Percentiles rank a stretch among this genome's conserved stretches.
These are phyloP conservation scores for Botryotinia globosa DNA, from an alignment of 2,329 filamentous ascomycete species.

Conservation along the genomic window DNA sequence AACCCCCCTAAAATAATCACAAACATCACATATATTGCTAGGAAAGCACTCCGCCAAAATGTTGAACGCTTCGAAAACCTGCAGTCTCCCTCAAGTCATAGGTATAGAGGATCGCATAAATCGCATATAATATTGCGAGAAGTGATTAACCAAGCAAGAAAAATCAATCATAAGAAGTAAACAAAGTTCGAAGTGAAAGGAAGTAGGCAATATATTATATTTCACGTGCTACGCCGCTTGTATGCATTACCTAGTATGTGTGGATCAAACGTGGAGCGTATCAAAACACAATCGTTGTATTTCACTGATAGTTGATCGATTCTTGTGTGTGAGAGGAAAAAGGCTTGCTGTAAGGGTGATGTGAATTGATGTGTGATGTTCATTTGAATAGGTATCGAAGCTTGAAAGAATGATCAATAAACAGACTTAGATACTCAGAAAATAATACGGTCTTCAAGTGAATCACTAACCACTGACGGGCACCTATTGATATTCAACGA, in stretches of 20 bases:
- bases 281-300: background rate
- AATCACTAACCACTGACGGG: background rate
- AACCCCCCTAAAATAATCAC: accelerated
- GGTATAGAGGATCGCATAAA: background rate
- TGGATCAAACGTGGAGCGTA: background rate
- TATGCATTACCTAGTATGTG: background rate
- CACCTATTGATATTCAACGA: background rate
- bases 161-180: too few relatives aligned
- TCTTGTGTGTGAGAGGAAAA: background rate
- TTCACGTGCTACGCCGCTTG: background rate
- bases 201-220: background rate
- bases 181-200: background rate
- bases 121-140: background rate
- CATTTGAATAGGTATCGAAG: background rate
- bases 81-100: background rate
- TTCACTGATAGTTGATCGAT: background rate
- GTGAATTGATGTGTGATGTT: background rate
- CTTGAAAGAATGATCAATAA: background rate
- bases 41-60: background rate
- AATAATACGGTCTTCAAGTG: background rate
- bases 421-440: background rate
- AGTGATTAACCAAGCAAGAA: background rate
- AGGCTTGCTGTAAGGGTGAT: background rate
- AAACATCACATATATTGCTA: background rate
- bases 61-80: background rate